phyloP scores from a whole-genome alignment of 495 filamentous ascomycete genomes.

The Cenococcum geophilum region DNA sequence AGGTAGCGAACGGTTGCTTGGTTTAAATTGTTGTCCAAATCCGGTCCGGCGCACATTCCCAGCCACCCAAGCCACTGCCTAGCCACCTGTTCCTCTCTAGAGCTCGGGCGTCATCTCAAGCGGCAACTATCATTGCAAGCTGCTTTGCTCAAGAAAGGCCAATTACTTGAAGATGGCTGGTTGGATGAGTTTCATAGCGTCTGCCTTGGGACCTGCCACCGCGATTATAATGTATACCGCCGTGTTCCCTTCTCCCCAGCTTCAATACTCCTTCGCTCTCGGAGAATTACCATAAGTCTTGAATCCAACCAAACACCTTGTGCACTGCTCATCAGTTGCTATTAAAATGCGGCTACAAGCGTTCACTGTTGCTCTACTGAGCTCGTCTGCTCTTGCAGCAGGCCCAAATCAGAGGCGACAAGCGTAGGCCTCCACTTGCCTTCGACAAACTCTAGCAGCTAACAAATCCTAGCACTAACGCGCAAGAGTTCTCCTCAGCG shows the following conservation, averaged over 20 bases:
- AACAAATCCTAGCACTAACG: not conserved
- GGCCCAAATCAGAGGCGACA: not conserved
- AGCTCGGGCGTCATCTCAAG: not conserved
- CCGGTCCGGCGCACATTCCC: not conserved
- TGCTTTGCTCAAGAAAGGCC: too few relatives aligned
- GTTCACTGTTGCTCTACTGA: not conserved
- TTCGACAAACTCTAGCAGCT: not conserved
- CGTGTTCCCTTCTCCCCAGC: not conserved
- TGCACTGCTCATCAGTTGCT: not conserved
- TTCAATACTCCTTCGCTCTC: not conserved
- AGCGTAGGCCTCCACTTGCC: not conserved
- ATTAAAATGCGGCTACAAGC: not conserved
- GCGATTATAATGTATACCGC: not conserved
- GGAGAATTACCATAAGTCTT: not conserved
- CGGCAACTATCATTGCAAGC: too few relatives aligned
- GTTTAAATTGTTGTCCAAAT: not conserved
- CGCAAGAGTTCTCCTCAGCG: conserved; percentile 10
- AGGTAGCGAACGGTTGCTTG: not conserved
- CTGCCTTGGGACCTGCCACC: not conserved
- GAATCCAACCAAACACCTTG: not conserved
- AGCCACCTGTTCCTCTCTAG: not conserved
- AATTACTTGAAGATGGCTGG: not conserved
- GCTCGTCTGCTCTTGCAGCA: not conserved
- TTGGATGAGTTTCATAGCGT: not conserved
- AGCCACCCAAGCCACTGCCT: not conserved